A percentile compares a stretch with the other conserved stretches of the same genome.
Conservation (phyloP, 2,329 filamentous ascomycete genomes). For the Seiridium cupressi region DNA sequence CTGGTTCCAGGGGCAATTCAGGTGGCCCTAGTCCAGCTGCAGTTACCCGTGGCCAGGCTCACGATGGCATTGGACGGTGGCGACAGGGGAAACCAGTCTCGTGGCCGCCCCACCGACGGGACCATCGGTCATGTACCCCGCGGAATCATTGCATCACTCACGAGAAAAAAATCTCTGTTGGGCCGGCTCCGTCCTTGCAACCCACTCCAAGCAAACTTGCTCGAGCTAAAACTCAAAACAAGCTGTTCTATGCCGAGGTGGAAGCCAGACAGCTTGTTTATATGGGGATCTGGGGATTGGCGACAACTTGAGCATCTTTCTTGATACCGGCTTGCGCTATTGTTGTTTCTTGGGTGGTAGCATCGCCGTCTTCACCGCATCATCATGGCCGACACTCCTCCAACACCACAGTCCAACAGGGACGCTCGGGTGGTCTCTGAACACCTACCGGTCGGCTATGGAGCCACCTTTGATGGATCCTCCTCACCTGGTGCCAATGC, state of each 20-base stretch:
- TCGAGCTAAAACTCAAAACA: neutral
- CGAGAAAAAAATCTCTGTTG: neutral
- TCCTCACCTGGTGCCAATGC: slow-evolving; percentile 12
- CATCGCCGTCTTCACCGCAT: neutral
- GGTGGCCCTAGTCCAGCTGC: too few relatives aligned
- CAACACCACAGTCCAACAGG: slow-evolving; percentile 14
- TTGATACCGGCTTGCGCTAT: too few relatives aligned
- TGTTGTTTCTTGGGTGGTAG: neutral
- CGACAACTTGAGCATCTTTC: neutral
- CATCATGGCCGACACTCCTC: slow-evolving; percentile 5
- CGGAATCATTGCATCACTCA: neutral
- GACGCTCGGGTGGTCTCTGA: slow-evolving; percentile 34
- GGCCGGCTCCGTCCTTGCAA: neutral
- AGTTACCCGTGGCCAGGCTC: too few relatives aligned
- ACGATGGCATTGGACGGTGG: too few relatives aligned
- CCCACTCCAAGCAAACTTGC: neutral
- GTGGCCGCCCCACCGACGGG: too few relatives aligned
- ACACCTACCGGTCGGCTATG: slow-evolving; percentile 39
- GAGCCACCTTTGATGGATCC: slow-evolving; percentile 38
- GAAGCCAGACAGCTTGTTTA: neutral
- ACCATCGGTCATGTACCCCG: too few relatives aligned
- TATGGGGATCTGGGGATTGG: neutral
- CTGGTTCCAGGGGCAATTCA: too few relatives aligned
- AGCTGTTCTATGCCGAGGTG: neutral
- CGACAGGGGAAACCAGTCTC: too few relatives aligned